These are phyloP conservation scores for Phytophthora ramorum DNA, from an alignment of 352 stramenopile genomes.

Conservation along the genomic window DNA sequence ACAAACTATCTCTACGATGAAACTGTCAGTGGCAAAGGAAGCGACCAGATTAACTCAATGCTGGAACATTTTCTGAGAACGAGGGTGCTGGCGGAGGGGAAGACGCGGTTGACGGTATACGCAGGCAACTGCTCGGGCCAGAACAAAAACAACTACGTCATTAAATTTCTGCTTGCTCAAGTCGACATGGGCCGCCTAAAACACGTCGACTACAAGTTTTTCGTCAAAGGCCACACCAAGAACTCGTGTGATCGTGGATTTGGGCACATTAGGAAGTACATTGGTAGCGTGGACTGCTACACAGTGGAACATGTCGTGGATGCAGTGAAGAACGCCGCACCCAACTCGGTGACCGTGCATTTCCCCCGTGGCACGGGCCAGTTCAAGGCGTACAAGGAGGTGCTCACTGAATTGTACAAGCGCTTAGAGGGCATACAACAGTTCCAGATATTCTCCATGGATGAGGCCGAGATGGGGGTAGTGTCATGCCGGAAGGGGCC, in stretches of 20 bases:
- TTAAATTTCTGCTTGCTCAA: constrained; percentile 20
- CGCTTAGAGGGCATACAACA: too few species aligned
- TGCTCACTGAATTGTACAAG: constrained; percentile 1
- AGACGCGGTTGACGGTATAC: constrained; percentile 8
- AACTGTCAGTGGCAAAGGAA: not conserved
- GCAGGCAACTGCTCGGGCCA: constrained; percentile 21
- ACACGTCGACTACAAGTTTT: constrained; percentile 23
- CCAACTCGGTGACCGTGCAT: too few species aligned
- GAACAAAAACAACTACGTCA: too few species aligned
- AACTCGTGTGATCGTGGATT: too few species aligned
- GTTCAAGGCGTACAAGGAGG: too few species aligned
- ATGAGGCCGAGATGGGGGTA: too few species aligned
- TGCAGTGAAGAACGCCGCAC: too few species aligned
- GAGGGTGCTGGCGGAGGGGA: not conserved
- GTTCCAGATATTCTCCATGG: constrained; percentile 23
- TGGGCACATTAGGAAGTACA: too few species aligned
- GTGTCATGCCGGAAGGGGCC: too few species aligned
- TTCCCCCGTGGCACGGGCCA: too few species aligned
- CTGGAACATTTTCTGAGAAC: not conserved
- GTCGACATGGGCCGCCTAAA: constrained; percentile 18
- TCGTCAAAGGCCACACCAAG: constrained; percentile 21
- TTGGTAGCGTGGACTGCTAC: too few species aligned
- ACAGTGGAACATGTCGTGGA: too few species aligned
- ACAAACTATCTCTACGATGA: not conserved
- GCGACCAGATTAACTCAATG: not conserved